Percentiles rank a stretch among this genome's conserved stretches.
Conservation (phyloP, 495 filamentous ascomycete genomes). For the Annulohypoxylon nitens region DNA sequence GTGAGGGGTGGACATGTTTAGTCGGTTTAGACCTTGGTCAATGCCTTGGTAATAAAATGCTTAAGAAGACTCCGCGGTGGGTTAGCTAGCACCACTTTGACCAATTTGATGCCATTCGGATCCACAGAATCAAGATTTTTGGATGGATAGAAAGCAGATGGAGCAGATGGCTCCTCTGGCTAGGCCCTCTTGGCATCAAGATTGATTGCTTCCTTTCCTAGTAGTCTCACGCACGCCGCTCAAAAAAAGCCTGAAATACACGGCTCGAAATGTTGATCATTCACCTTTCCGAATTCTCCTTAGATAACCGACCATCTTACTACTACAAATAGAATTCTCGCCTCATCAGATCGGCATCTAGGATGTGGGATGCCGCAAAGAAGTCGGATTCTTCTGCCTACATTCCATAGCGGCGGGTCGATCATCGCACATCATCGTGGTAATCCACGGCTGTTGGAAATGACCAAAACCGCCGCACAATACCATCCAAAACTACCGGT, state of each 20-base stretch:
- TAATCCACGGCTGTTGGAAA: slow-evolving; percentile 26
- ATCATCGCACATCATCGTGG: slow-evolving; percentile 26
- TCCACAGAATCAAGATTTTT: slow-evolving; percentile 36
- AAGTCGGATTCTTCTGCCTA: slow-evolving; percentile 20
- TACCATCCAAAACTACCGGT: slow-evolving; percentile 37
- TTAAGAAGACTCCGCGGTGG: slow-evolving; percentile 18
- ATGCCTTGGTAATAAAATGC: slow-evolving; percentile 1
- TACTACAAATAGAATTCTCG: slow-evolving; percentile 17
- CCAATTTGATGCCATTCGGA: slow-evolving; percentile 16
- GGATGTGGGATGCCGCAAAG: slow-evolving; percentile 30
- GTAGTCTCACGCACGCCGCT: slow-evolving; percentile 27
- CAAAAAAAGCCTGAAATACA: slow-evolving; percentile 29
- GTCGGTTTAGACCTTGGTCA: slow-evolving; percentile 9
- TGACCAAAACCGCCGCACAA: slow-evolving; percentile 12
- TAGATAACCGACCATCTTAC: slow-evolving; percentile 27
- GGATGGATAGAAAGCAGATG: slow-evolving; percentile 24
- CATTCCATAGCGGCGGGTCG: slow-evolving; percentile 28
- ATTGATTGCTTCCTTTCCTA: slow-evolving; percentile 27
- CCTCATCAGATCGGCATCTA: slow-evolving; percentile 34
- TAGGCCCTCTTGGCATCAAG: slow-evolving; percentile 42
- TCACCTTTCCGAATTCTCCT: slow-evolving; percentile 27
- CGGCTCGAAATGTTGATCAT: slow-evolving; percentile 32
- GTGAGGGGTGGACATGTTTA: slow-evolving; percentile 7
- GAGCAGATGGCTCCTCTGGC: slow-evolving; percentile 22
- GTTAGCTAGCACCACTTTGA: not conserved